phyloP scores from a whole-genome alignment of 441 rosid genomes.

The Adansonia madagascariensis region DNA sequence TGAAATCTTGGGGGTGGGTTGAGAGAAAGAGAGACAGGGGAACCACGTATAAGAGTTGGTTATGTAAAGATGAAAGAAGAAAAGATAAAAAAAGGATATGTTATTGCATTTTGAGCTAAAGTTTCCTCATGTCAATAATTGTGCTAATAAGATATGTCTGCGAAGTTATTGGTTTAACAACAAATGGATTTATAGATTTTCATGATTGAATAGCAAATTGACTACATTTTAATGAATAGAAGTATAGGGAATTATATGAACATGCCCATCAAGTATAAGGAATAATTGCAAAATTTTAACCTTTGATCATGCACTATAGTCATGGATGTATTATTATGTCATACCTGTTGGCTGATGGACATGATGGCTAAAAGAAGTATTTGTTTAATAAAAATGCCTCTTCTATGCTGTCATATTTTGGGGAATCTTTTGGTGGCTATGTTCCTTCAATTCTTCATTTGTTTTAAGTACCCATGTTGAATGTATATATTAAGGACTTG shows the following conservation, averaged over 20 bases:
- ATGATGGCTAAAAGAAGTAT: neutral
- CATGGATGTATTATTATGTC: neutral
- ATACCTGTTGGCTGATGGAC: neutral
- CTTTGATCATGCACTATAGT: neutral
- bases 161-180: slow-evolving; percentile 1
- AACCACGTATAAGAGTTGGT: neutral
- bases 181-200: neutral
- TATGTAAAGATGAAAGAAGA: neutral
- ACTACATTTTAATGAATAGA: neutral
- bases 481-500: neutral
- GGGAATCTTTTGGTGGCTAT: neutral
- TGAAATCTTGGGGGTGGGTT: neutral
- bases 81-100: neutral
- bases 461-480: neutral
- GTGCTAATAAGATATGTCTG: neutral
- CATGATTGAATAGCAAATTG: neutral
- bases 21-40: neutral
- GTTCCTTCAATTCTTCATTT: neutral
- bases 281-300: neutral
- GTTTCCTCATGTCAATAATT: neutral
- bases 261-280: neutral
- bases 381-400: neutral
- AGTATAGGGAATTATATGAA: neutral
- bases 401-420: neutral
- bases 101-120: neutral